Evolutionary conservation across 176 grass and related monocot genomes (phyloP).

Genomic region (Aegilops tauschii): DNA sequence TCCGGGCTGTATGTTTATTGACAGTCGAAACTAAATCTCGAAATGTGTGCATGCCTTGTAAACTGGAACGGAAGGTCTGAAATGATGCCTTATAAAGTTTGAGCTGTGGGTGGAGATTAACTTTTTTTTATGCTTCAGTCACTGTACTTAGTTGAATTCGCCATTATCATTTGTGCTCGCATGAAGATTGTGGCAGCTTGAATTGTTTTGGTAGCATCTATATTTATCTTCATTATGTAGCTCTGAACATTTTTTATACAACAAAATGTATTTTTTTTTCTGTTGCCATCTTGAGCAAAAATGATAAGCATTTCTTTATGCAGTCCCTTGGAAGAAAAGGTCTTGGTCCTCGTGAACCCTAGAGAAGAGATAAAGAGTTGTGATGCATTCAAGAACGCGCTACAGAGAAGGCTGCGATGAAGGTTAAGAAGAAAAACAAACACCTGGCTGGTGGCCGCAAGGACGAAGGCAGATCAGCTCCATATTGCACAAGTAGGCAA

Average conservation of each 20-base stretch:
- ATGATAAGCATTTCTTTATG: not conserved
- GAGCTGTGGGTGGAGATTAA: no score
- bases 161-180: no score
- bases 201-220: not conserved
- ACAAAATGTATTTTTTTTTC: not conserved
- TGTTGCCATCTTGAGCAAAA: not conserved
- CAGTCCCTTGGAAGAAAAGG: not conserved
- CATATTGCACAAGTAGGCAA: not conserved
- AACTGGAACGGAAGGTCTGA: no score
- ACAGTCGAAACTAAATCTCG: no score
- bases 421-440: not conserved
- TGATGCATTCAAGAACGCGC: not conserved
- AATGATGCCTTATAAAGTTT: no score
- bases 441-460: not conserved
- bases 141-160: no score
- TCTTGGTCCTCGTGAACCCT: not conserved
- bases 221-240: not conserved
- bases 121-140: no score
- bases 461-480: not conserved
- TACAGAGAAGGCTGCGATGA: not conserved
- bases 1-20: not conserved
- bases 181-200: not conserved
- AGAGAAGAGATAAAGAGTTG: not conserved
- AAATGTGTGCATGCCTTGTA: no score
- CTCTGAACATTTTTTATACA: not conserved